phyloP scores from a whole-genome alignment of 2,329 filamentous ascomycete genomes.

The Seiridium cupressi region DNA sequence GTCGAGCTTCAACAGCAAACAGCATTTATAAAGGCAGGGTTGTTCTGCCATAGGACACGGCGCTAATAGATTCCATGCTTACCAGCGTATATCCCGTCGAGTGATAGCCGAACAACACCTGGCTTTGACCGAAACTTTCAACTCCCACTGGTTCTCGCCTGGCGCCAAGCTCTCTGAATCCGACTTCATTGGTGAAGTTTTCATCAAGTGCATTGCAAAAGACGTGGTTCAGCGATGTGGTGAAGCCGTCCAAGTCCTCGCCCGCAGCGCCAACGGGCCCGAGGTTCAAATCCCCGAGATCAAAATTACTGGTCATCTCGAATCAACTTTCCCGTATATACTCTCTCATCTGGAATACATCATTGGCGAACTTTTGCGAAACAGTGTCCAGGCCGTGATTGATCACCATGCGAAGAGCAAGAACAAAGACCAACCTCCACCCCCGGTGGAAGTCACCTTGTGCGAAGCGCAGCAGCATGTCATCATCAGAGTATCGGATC shows the following conservation, averaged over 20 bases:
- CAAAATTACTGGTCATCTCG: constrained; percentile 77
- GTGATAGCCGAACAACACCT: constrained; percentile 98
- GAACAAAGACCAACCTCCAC: constrained; percentile 47
- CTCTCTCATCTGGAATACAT: constrained; percentile 96
- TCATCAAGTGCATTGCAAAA: constrained; percentile 86
- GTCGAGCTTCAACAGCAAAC: constrained; percentile 22
- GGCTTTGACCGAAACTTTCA: constrained; percentile 90
- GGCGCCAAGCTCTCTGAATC: constrained; percentile 69
- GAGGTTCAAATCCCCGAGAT: constrained; percentile 75
- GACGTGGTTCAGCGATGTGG: constrained; percentile 87
- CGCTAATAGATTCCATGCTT: background rate
- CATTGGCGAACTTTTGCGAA: constrained; percentile 88
- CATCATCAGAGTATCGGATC: constrained; percentile 93
- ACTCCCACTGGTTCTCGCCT: constrained; percentile 85
- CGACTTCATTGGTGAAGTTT: constrained; percentile 94
- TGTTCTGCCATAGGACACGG: too few species aligned
- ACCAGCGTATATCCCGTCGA: constrained; percentile 83
- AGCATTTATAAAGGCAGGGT: background rate
- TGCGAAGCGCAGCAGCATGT: constrained; percentile 94
- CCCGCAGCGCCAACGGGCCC: constrained; percentile 71
- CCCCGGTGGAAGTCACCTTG: constrained; percentile 89
- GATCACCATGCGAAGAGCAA: constrained; percentile 56
- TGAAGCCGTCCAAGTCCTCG: constrained; percentile 70
- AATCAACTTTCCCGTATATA: constrained; percentile 94
- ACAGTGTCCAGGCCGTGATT: constrained; percentile 89